Conservation (phyloP, 139 green algal species). For the Chlamydomonas incerta region DNA sequence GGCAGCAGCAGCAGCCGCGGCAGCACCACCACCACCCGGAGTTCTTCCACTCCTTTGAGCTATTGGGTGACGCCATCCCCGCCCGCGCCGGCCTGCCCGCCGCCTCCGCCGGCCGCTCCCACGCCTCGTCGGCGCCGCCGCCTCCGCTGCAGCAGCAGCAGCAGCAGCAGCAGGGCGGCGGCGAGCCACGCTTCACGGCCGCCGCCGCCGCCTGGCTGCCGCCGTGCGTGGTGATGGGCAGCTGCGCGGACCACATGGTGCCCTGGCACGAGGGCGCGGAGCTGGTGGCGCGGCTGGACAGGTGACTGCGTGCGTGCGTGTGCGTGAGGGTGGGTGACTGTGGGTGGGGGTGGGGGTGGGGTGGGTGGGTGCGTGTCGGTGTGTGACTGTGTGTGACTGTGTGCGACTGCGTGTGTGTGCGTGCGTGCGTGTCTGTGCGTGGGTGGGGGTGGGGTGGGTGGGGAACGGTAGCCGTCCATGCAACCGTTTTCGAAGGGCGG, state of each 20-base stretch:
- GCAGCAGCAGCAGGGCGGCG: background rate
- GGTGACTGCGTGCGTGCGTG: background rate
- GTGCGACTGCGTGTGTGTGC: background rate
- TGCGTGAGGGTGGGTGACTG: too few species aligned
- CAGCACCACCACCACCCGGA: background rate
- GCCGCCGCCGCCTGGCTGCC: slow-evolving; percentile 35
- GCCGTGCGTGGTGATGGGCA: slow-evolving; percentile 45
- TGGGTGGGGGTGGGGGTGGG: too few species aligned
- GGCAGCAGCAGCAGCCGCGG: background rate
- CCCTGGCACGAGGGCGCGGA: slow-evolving; percentile 60
- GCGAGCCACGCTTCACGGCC: background rate
- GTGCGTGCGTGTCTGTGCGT: too few species aligned
- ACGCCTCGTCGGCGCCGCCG: background rate
- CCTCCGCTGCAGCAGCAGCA: background rate
- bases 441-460: background rate
- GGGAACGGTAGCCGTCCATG: too few species aligned
- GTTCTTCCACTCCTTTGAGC: slow-evolving; percentile 40
- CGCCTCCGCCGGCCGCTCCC: background rate
- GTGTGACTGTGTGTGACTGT: background rate
- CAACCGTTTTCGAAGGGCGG: too few species aligned
- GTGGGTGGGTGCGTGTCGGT: too few species aligned
- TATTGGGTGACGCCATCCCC: slow-evolving; percentile 64
- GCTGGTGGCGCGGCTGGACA: slow-evolving; percentile 10
- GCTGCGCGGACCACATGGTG: slow-evolving; percentile 54
- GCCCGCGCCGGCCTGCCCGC: slow-evolving; percentile 57